Percentiles rank a stretch among this genome's conserved stretches.
Conservation (phyloP, 1,284 basidiomycete genomes). For the Uromyces viciae-fabae region DNA sequence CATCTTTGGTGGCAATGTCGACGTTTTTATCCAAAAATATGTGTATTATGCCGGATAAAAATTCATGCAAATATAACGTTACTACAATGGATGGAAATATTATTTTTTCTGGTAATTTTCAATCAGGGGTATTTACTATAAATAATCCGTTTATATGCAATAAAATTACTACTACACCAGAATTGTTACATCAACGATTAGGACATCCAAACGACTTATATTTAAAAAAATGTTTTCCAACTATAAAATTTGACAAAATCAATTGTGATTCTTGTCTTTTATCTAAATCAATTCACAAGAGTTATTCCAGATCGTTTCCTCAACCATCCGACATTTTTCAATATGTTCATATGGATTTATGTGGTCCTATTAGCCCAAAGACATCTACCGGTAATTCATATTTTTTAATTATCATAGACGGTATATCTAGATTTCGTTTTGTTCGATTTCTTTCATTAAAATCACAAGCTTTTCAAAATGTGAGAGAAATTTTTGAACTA, state of each 20-base stretch:
- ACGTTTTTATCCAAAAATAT: neutral
- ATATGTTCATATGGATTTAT: slow-evolving; percentile 3
- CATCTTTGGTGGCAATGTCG: neutral
- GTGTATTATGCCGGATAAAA: too few relatives aligned
- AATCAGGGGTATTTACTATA: too few relatives aligned
- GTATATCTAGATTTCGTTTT: neutral
- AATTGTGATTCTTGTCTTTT: slow-evolving; percentile 9
- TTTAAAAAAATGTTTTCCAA: neutral
- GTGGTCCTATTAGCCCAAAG: neutral
- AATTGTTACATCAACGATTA: neutral
- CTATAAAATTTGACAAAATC: neutral
- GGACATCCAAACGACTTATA: neutral
- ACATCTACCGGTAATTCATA: neutral
- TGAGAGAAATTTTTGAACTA: neutral
- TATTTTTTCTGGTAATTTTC: too few relatives aligned
- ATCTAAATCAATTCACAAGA: neutral
- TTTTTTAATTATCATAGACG: neutral
- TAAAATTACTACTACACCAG: neutral
- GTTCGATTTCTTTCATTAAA: neutral
- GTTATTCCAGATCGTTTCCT: neutral
- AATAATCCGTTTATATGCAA: too few relatives aligned
- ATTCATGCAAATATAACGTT: too few relatives aligned
- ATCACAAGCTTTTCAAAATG: neutral
- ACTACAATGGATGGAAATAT: too few relatives aligned
- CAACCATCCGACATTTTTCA: neutral